Evolutionary conservation across 495 filamentous ascomycete species (phyloP), one percentile per base, ranked within the genome.

Genomic region (Neurospora sp.): DNA sequence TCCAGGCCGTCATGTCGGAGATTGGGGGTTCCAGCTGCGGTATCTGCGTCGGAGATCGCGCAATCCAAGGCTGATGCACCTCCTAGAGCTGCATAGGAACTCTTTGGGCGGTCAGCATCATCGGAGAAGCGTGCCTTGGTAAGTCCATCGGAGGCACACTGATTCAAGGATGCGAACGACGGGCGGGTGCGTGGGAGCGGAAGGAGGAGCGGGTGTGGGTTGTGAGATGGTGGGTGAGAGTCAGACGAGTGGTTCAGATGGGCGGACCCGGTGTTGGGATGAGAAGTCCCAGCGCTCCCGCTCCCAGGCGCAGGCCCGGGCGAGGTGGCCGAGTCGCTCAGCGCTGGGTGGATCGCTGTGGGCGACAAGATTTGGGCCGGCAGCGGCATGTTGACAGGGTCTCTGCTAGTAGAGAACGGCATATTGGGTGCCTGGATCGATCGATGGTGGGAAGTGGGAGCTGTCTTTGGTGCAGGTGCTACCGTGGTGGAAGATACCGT

Each of bases 291-390:
- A 35, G 54, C 54, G 35, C 54, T 66, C 54, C 12, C 54, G 27
- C 54, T 66, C 27, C 54, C 54, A 14, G 27, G 54, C 5, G 54
- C 54, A 66, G 54, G 27, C 27, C 27, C 27, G 27, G 27, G 54
- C 54, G 54, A 66, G 27, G 27, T 66, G 44, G 75, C 75, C 39
- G 74, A 69, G 72, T 73, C 72, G 72, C 76, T 77, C 54, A 84
- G 79, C 69, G 71, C 80, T 73, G 83, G 82, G 78, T 83, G 82
- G 76, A 84, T 77, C 44, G 81, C 78, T 41, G 82, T 80, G 72
- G 80, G 78, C 48, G 82, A 81, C 39, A 79, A 79, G 72, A 79
- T 78, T 27, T 27, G 27, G 27, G 27, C 27, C 27, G 27, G 27
- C 27, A 27, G 27, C 27, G 78, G 71, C 71, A 71, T 59, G 70